A percentile compares a stretch with the other conserved stretches of the same genome.
These are phyloP conservation scores for Trichoderma gamsii DNA, from an alignment of 495 filamentous ascomycete species.

Conservation along the genomic window DNA sequence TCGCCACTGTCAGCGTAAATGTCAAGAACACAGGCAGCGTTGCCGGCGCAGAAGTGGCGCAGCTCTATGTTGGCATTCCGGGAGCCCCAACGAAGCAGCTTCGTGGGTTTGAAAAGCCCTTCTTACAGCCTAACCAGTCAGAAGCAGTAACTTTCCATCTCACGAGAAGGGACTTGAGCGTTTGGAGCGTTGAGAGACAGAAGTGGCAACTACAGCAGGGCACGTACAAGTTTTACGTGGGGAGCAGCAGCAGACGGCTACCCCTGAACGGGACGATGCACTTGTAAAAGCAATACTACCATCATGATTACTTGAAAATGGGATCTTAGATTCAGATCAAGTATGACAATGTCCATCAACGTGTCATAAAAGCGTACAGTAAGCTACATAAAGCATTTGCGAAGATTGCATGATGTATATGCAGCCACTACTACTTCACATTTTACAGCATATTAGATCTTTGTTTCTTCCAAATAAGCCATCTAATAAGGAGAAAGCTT, in stretches of 20 bases:
- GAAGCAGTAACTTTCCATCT: slow-evolving; percentile 47
- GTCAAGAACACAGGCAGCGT: slow-evolving; percentile 53
- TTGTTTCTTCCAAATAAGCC: neutral
- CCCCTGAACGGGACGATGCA: slow-evolving; percentile 40
- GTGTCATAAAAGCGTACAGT: neutral
- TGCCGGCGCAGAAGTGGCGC: slow-evolving; percentile 49
- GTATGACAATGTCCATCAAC: neutral
- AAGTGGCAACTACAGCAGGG: slow-evolving; percentile 51
- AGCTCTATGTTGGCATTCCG: slow-evolving; percentile 61
- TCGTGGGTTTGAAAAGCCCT: slow-evolving; percentile 63
- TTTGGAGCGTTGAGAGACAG: slow-evolving; percentile 59
- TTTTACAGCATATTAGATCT: neutral
- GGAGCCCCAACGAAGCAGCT: slow-evolving; percentile 49
- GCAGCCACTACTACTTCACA: neutral
- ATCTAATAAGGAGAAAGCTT: neutral
- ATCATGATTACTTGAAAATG: neutral
- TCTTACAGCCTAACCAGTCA: slow-evolving; percentile 37
- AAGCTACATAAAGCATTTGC: neutral
- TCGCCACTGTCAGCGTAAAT: slow-evolving; percentile 44
- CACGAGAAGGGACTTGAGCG: slow-evolving; percentile 59
- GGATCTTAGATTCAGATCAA: neutral
- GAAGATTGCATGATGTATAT: neutral
- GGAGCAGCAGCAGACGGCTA: slow-evolving; percentile 61
- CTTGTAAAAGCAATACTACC: neutral
- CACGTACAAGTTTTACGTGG: slow-evolving; percentile 44